Percentiles rank a stretch among this genome's conserved stretches.
phyloP scores from a whole-genome alignment of 1,284 basidiomycete species.

The Rhodotorula sp. region DNA sequence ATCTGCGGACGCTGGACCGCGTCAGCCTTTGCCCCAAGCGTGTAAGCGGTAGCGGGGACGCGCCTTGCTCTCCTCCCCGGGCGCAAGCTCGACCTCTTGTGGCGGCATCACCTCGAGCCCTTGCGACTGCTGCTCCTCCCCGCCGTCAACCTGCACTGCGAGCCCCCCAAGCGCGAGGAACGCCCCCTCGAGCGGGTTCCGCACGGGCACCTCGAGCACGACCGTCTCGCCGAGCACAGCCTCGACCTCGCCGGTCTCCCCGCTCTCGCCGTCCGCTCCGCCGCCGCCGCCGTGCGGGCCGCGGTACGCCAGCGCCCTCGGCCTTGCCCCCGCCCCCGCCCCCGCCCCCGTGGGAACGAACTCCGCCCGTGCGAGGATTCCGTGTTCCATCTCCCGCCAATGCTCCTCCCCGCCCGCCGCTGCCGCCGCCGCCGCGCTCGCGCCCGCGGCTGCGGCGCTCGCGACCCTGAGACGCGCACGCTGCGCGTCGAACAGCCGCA shows the following conservation, averaged over 20 bases:
- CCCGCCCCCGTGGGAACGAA: slow-evolving; percentile 19
- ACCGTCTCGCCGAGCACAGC: slow-evolving; percentile 48
- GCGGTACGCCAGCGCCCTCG: background rate
- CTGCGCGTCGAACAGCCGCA: slow-evolving; percentile 36
- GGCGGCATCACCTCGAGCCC: slow-evolving; percentile 37
- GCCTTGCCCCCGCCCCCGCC: slow-evolving; percentile 42
- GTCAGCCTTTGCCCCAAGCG: background rate
- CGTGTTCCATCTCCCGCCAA: slow-evolving; percentile 31
- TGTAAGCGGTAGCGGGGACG: background rate
- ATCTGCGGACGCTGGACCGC: slow-evolving; percentile 32
- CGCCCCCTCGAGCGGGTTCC: slow-evolving; percentile 55
- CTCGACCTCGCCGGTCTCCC: slow-evolving; percentile 36
- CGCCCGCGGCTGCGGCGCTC: background rate
- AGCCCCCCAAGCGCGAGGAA: slow-evolving; percentile 46
- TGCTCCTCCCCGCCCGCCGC: background rate
- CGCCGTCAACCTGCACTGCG: slow-evolving; percentile 24
- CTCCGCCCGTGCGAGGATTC: slow-evolving; percentile 12
- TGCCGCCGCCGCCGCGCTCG: background rate
- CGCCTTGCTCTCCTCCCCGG: slow-evolving; percentile 50
- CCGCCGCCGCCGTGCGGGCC: slow-evolving; percentile 35
- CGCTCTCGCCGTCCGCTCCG: slow-evolving; percentile 42
- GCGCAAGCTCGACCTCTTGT: slow-evolving; percentile 49
- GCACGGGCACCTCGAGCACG: slow-evolving; percentile 52
- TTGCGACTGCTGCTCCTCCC: background rate
- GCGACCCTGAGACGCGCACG: slow-evolving; percentile 16